phyloP scores from a whole-genome alignment of 2,329 filamentous ascomycete species.

The Penicillium sp. region DNA sequence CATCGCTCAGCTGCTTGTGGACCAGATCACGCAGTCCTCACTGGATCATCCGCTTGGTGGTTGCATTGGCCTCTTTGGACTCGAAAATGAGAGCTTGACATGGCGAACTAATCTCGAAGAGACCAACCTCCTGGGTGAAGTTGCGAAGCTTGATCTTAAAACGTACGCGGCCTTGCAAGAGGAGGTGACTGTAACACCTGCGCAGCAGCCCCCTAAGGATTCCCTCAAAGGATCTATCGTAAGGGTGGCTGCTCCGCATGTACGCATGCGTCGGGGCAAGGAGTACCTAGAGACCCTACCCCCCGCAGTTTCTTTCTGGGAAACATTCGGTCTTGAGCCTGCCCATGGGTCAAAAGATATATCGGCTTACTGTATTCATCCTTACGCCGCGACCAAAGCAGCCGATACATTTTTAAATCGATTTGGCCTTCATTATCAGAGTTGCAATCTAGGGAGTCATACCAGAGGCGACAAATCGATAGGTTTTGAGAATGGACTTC shows the following conservation, averaged over 20 bases:
- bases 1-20: conserved; percentile 42
- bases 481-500: conserved; percentile 39
- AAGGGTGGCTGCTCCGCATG: conserved; percentile 51
- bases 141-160: conserved; percentile 38
- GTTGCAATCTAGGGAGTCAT: conserved; percentile 57
- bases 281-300: conserved; percentile 56
- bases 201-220: conserved; percentile 28
- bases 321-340: conserved; percentile 59
- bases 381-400: conserved; percentile 47
- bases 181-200: conserved; percentile 17
- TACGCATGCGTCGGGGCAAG: conserved; percentile 56
- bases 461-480: conserved; percentile 42
- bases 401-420: conserved; percentile 54
- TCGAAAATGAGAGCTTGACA: conserved; percentile 27
- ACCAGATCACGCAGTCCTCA: conserved; percentile 48
- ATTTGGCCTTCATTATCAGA: conserved; percentile 55
- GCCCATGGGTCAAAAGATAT: conserved; percentile 57
- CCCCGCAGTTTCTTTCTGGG: conserved; percentile 60
- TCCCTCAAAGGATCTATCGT: conserved; percentile 36
- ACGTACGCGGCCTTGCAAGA: conserved; percentile 37
- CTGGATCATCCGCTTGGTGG: conserved; percentile 37
- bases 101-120: conserved; percentile 31
- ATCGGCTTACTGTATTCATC: conserved; percentile 58
- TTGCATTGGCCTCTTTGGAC: conserved; percentile 25
- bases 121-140: conserved; percentile 27